Percentiles rank a stretch among this genome's conserved stretches.
Conservation (phyloP, 176 grass and related monocot genomes). For the Carex kokanica region DNA sequence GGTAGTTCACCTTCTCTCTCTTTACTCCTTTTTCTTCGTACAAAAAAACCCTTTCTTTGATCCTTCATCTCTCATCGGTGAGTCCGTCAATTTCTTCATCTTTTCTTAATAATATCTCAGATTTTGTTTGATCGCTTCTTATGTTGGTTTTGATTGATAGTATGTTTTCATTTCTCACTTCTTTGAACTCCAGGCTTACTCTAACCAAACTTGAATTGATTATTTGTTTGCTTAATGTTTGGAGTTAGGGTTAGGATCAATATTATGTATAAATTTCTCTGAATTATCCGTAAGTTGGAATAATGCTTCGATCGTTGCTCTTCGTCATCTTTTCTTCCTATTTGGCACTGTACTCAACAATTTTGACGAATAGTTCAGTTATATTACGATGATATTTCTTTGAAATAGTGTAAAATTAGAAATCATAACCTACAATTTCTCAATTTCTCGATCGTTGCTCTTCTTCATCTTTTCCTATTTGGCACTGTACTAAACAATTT, state of each 20-base stretch:
- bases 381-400: not conserved
- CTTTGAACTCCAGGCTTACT: not conserved
- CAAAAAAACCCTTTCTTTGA: not conserved
- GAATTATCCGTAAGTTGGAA: not conserved
- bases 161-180: not conserved
- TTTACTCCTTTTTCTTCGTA: not conserved
- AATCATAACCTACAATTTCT: not conserved
- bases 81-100: not conserved
- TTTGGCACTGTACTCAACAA: not conserved
- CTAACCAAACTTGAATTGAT: not conserved
- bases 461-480: not conserved
- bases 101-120: not conserved
- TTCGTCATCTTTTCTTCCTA: not conserved
- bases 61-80: not conserved
- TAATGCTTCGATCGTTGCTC: not conserved
- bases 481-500: not conserved
- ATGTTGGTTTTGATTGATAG: not conserved
- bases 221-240: not conserved
- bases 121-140: not conserved
- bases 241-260: not conserved
- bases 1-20: conserved; percentile 25
- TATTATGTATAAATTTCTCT: not conserved
- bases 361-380: not conserved
- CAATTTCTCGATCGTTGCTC: not conserved
- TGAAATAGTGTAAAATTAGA: not conserved